Base-by-base conservation (phyloP, 805 yeast species). In the Kluyveromyces dobzhanskii region DNA sequence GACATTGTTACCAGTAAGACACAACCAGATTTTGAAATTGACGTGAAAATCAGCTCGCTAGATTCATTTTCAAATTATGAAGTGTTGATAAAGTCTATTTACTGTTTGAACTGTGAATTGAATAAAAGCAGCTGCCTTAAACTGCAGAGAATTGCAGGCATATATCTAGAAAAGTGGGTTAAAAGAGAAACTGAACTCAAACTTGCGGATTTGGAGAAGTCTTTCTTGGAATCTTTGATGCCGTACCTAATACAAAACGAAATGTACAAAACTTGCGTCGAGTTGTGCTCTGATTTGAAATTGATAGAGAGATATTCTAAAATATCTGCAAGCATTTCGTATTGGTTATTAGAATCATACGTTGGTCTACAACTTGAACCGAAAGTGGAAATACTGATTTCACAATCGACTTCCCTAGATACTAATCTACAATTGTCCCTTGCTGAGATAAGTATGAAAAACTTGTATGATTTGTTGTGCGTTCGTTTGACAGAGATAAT, bases 81-180 rank as follows among this genome's bases (percentile, higher is more conserved):
- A 31, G 38, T 51, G 0, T 48, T 66, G 31, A 51, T 67, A 2
- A 64, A 55, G 42, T 40, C 61, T 3, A 52, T 53, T 12, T 66
- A 60, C 44, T 57, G 54, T 21, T 44, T 67, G 7, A 51, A 60
- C 12, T 34, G 55, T 10, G 70, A 66, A 42, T 52, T 58, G 47
- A 57, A 50, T 19, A 44, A 58, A 10, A 58, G 56, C 31, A 51
- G 61, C 3, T 53, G 56, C 10, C 17, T 38, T 3, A 64, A 65
- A 36, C 43, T 67, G 10, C 44, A 43, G 1, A 55, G 57, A 33
- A 57, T 67, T 14, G 37, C 61, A 1, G 46, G 51, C 9, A 43
- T 50, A n/a, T 65, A 62, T 38, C 41, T 53, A 8, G 47, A 44
- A 7, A 55, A 57, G 32, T 65, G 70, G 65, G 26, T 60, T 5